Evolutionary conservation across 2,329 filamentous ascomycete species (phyloP), one percentile per base, ranked within the genome.

Genomic region (Neodidymelliopsis sp.): DNA sequence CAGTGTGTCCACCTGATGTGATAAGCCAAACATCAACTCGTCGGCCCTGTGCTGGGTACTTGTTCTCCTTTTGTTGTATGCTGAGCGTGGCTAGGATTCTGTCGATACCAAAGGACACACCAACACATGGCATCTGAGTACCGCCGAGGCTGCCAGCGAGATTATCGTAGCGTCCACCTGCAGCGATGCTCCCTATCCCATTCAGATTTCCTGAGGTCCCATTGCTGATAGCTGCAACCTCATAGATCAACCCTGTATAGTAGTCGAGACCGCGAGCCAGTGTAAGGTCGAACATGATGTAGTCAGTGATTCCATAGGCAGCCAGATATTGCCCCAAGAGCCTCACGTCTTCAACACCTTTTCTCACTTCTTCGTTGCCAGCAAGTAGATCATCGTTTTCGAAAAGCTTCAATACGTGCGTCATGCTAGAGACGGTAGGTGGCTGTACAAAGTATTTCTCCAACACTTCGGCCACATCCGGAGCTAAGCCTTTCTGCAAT

Each of bases 1-100:
- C 93, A 18, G 86, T 88, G 74, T 92, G 92, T 42, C 89, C 89
- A 65, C 91, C 91, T 66, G 97, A 91, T 0, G 91, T 91, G 91
- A 97, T 97, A 66, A 97, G 88, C 74, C 85, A 97, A 36, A 92
- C 91, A 68, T 97, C 92, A 2, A 91, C 87, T 62, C 93, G 88
- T 65, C 86, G 90, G 58, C 80, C 80, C 56, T 88, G 79, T n/a
- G 79, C 73, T 46, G 76, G 81, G 47, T 81, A 82, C 53, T 83
- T 84, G 71, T 90, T 2, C 9, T 3, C n/a, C 19, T 33, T 6
- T 33, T 19, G 81, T 39, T 86, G 81, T 10, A 89, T 86, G 73
- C 95, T 91, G 57, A 87, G 90, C 67, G 97, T 92, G 62, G 88
- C 91, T 76, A 95, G 96, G 66, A 97, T 97, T 61, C 92, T 87